Evolutionary conservation across 805 yeast species (phyloP).

Genomic region (Lipomyces sp.): DNA sequence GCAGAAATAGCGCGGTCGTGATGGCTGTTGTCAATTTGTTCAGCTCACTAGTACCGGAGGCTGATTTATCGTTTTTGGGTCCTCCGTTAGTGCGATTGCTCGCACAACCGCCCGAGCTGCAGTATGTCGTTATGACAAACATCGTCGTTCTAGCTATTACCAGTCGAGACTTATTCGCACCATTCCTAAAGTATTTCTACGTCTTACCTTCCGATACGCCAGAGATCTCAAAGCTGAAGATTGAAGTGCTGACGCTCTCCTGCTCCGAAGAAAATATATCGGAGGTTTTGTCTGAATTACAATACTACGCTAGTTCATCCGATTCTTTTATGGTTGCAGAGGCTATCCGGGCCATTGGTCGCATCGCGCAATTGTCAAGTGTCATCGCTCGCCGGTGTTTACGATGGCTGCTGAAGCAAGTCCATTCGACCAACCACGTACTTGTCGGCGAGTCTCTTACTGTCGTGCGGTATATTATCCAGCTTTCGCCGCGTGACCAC

Average conservation of each 20-base stretch:
- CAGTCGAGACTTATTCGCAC: constrained; percentile 37
- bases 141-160: constrained; percentile 40
- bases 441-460: constrained; percentile 65
- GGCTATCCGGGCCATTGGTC: constrained; percentile 61
- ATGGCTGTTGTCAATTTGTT: constrained; percentile 58
- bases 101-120: constrained; percentile 38
- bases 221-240: constrained; percentile 50
- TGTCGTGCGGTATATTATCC: constrained; percentile 69
- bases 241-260: constrained; percentile 59
- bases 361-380: constrained; percentile 50
- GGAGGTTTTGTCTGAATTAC: constrained; percentile 57
- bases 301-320: constrained; percentile 47
- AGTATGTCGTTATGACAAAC: constrained; percentile 47
- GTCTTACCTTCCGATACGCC: constrained; percentile 54
- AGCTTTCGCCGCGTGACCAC: constrained; percentile 54
- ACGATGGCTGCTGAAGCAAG: constrained; percentile 59
- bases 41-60: constrained; percentile 57
- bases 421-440: constrained; percentile 37
- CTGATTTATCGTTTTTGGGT: constrained; percentile 49
- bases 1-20: constrained; percentile 58
- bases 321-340: constrained; percentile 40
- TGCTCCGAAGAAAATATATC: constrained; percentile 52
- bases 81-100: constrained; percentile 48
- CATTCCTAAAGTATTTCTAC: constrained; percentile 42
- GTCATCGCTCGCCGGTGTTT: constrained; percentile 55